Conservation (phyloP, 176 grass and related monocot species). For the Aegilops bicornis region DNA sequence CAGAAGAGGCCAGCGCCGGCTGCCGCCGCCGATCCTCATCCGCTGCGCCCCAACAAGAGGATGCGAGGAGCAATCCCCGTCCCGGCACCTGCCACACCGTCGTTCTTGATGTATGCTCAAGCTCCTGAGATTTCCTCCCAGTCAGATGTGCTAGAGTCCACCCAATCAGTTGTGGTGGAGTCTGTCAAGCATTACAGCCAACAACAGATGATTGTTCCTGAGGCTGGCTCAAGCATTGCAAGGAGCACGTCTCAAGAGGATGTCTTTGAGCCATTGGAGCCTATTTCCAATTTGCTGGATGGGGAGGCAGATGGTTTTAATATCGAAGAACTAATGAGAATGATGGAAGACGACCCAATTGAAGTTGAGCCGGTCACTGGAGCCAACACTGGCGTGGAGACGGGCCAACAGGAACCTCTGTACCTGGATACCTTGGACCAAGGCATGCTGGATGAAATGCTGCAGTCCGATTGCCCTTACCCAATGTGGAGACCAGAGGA, state of each 20-base stretch:
- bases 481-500: conserved; percentile 5
- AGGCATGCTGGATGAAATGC: conserved; percentile 28
- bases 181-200: neutral
- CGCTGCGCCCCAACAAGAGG: neutral
- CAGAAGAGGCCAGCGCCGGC: neutral
- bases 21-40: neutral
- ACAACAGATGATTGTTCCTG: neutral
- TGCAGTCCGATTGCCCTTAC: neutral
- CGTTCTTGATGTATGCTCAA: conserved; percentile 13
- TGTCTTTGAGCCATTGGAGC: conserved; percentile 46
- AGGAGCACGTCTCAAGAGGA: neutral
- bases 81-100: neutral
- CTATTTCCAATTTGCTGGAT: conserved; percentile 31
- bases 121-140: neutral
- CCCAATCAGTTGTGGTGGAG: neutral
- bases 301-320: conserved; percentile 33
- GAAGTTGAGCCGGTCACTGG: neutral
- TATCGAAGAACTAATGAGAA: conserved; percentile 46
- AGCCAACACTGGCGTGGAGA: neutral
- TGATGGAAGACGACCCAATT: conserved; percentile 54
- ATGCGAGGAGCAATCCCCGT: neutral
- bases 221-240: neutral
- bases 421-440: conserved; percentile 17
- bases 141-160: neutral
- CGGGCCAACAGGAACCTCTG: neutral